phyloP scores from a whole-genome alignment of 192 early-diverging fungal species.

The Podila horticola region DNA sequence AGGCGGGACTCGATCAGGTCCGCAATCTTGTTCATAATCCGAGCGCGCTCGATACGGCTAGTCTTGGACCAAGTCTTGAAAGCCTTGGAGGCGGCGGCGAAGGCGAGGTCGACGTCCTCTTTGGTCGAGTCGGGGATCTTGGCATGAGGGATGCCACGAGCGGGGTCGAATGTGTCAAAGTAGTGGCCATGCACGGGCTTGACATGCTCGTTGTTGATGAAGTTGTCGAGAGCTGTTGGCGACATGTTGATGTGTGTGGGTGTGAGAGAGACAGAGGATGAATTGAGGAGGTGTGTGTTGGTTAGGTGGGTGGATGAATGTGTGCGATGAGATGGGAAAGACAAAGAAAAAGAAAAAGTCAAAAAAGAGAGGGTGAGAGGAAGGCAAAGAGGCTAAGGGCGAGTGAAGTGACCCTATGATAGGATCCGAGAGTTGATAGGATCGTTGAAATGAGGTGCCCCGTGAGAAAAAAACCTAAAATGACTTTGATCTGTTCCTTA shows the following conservation, averaged over 20 bases:
- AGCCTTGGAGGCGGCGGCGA: constrained; percentile 66
- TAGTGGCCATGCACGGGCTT: constrained; percentile 57
- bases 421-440: neutral
- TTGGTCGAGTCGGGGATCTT: constrained; percentile 65
- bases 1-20: constrained; percentile 56
- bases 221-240: constrained; percentile 57
- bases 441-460: neutral
- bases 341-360: neutral
- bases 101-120: constrained; percentile 70
- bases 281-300: neutral
- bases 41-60: constrained; percentile 54
- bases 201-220: constrained; percentile 66
- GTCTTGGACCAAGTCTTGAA: constrained; percentile 72
- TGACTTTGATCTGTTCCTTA: too few relatives aligned
- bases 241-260: constrained; percentile 7
- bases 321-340: constrained; percentile 1
- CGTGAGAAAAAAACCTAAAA: too few relatives aligned
- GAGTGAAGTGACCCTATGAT: too few relatives aligned
- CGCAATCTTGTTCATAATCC: constrained; percentile 66
- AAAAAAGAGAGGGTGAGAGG: neutral
- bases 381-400: too few relatives aligned
- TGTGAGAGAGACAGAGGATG: neutral
- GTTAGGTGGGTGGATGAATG: neutral
- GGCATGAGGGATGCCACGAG: constrained; percentile 58
- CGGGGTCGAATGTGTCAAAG: constrained; percentile 67